These are phyloP conservation scores for Apophysomyces ossiformis DNA, from an alignment of 371 early-diverging fungal genomes.

Conservation along the genomic window DNA sequence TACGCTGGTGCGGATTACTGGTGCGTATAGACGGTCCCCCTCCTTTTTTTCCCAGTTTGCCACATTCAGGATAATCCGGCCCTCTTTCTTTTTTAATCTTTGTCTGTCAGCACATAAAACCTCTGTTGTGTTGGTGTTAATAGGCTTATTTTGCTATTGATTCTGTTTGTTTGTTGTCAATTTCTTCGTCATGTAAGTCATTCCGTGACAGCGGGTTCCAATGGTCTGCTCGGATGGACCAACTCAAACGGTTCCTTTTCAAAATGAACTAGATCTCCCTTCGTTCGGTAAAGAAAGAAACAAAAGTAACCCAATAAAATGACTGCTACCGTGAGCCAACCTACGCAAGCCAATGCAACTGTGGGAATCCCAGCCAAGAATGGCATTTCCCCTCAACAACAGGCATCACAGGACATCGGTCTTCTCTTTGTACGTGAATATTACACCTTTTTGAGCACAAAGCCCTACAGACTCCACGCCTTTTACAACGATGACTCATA, in stretches of 20 bases:
- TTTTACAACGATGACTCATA: conserved; percentile 83
- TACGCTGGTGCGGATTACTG: too few relatives aligned
- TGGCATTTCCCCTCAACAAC: conserved; percentile 12
- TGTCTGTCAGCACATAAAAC: background rate
- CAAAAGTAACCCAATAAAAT: conserved; percentile 12
- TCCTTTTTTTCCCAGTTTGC: too few relatives aligned
- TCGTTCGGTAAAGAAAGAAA: background rate
- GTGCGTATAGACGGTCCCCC: too few relatives aligned
- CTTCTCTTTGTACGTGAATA: conserved; percentile 93
- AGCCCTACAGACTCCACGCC: conserved; percentile 79
- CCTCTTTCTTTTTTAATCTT: background rate
- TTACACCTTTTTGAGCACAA: conserved; percentile 87
- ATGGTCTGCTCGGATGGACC: background rate
- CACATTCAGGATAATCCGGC: too few relatives aligned
- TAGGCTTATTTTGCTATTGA: conserved; percentile 1
- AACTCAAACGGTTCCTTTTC: background rate
- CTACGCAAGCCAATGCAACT: conserved; percentile 19
- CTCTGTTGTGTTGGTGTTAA: background rate
- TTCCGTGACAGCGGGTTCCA: background rate
- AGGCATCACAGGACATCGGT: conserved; percentile 71
- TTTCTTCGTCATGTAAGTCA: conserved; percentile 1
- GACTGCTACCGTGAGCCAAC: conserved; percentile 34
- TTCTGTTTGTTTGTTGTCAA: conserved; percentile 10
- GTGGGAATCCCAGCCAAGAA: conserved; percentile 16
- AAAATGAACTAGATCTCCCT: background rate